Percentiles rank a stretch among this genome's conserved stretches.
Conservation (phyloP, 805 yeast species). For the Pichia eremophila region DNA sequence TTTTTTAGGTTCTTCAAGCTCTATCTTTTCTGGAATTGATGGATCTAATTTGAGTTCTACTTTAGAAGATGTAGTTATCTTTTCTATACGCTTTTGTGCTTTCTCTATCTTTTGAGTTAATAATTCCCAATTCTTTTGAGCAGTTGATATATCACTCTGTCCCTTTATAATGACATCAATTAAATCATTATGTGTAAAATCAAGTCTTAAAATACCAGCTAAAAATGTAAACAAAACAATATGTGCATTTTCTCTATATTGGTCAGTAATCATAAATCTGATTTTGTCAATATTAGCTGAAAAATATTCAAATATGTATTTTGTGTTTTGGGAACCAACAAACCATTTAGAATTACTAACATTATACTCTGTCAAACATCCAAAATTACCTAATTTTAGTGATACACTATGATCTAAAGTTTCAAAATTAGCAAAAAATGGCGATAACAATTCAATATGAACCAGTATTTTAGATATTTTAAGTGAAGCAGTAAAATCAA, state of each 20-base stretch:
- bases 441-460: conserved; percentile 9
- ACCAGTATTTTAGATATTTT: not conserved
- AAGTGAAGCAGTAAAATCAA: conserved; percentile 1
- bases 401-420: conserved; percentile 3
- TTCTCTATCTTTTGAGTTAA: not conserved
- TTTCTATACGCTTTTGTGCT: not conserved
- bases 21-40: not conserved
- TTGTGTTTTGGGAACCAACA: conserved; percentile 6
- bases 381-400: conserved; percentile 2
- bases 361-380: not conserved
- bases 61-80: not conserved
- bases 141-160: conserved; percentile 1
- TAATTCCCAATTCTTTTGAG: not conserved
- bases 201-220: conserved; percentile 6
- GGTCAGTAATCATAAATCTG: not conserved
- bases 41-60: not conserved
- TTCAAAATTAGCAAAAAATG: conserved; percentile 8
- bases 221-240: not conserved
- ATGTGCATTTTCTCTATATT: not conserved
- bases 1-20: not conserved
- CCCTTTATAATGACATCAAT: conserved; percentile 3
- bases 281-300: conserved; percentile 7
- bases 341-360: conserved; percentile 1
- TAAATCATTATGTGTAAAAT: conserved; percentile 9
- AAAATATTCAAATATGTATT: conserved; percentile 1